A percentile compares a stretch with the other conserved stretches of the same genome.
Conservation (phyloP, 768 basidiomycete species). For the Agaricus subrufescens region DNA sequence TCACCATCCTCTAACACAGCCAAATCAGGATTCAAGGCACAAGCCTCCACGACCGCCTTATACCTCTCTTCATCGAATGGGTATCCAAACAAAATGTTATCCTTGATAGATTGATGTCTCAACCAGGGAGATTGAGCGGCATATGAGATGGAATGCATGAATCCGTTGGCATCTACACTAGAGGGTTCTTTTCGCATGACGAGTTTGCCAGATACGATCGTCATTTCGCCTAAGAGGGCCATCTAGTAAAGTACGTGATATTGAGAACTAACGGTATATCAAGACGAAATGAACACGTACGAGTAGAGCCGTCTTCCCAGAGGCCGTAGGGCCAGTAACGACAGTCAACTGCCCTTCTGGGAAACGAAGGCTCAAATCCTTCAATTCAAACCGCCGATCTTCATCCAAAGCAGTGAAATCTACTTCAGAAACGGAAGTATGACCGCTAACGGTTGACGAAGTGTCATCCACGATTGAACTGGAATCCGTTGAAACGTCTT, state of each 20-base stretch:
- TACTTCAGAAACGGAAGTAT: constrained; percentile 14
- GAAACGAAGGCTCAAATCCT: constrained; percentile 64
- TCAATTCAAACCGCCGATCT: constrained; percentile 61
- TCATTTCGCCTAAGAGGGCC: constrained; percentile 73
- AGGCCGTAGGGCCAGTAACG: constrained; percentile 75
- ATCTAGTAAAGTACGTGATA: constrained; percentile 35
- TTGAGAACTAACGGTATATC: background rate
- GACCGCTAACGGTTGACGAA: background rate
- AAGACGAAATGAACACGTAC: constrained; percentile 27
- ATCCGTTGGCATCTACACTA: constrained; percentile 53
- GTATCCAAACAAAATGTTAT: constrained; percentile 79
- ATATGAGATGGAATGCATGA: constrained; percentile 64
- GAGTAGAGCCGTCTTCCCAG: constrained; percentile 78
- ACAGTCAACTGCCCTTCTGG: constrained; percentile 68
- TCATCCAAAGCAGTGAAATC: constrained; percentile 18
- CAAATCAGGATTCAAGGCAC: constrained; percentile 78
- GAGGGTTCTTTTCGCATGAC: constrained; percentile 64
- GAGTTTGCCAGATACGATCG: constrained; percentile 41
- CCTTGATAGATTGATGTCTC: constrained; percentile 67
- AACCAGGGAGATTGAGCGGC: constrained; percentile 72
- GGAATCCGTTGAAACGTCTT: constrained; percentile 1
- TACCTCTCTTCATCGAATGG: constrained; percentile 73
- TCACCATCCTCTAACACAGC: constrained; percentile 86
- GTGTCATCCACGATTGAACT: background rate
- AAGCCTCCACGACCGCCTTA: constrained; percentile 72